phyloP scores from a whole-genome alignment of 495 filamentous ascomycete species.

The Penicillium paxilli region DNA sequence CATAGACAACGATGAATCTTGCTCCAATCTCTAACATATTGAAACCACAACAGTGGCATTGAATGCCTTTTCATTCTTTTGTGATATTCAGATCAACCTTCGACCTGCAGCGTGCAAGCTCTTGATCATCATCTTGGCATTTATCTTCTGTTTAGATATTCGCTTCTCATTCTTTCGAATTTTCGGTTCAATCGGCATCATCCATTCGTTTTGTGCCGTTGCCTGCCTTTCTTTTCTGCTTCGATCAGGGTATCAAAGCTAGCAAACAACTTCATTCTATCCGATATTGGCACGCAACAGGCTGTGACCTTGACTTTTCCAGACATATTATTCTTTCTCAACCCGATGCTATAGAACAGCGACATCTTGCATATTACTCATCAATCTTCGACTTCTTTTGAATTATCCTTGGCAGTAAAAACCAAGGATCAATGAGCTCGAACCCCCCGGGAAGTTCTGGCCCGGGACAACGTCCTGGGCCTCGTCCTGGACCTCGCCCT shows the following conservation, averaged over 20 bases:
- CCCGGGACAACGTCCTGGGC: slow-evolving; percentile 2
- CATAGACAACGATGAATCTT: neutral
- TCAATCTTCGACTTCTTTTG: neutral
- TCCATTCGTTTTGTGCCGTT: slow-evolving; percentile 8
- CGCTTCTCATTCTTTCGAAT: slow-evolving; percentile 4
- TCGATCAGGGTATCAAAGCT: slow-evolving; percentile 21
- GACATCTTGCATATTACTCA: neutral
- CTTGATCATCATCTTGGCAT: slow-evolving; percentile 12
- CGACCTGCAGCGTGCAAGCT: slow-evolving; percentile 12
- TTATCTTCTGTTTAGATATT: slow-evolving; percentile 3
- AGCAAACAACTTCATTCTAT: neutral
- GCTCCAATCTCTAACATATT: neutral
- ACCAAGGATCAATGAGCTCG: slow-evolving; percentile 18
- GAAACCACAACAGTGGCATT: slow-evolving; percentile 33
- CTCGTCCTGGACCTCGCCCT: neutral
- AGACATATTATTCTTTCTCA: neutral
- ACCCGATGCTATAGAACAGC: slow-evolving; percentile 1
- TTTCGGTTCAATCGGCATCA: slow-evolving; percentile 7
- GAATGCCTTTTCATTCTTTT: slow-evolving; percentile 37
- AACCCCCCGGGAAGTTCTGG: neutral
- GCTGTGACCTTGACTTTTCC: neutral
- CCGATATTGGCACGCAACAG: neutral
- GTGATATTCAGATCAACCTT: slow-evolving; percentile 12
- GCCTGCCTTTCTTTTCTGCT: slow-evolving; percentile 10
- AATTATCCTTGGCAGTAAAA: neutral